Evolutionary conservation across 2,329 filamentous ascomycete genomes (phyloP), one percentile per base, ranked within the genome.

Genomic region (Beauveria rudraprayagi): DNA sequence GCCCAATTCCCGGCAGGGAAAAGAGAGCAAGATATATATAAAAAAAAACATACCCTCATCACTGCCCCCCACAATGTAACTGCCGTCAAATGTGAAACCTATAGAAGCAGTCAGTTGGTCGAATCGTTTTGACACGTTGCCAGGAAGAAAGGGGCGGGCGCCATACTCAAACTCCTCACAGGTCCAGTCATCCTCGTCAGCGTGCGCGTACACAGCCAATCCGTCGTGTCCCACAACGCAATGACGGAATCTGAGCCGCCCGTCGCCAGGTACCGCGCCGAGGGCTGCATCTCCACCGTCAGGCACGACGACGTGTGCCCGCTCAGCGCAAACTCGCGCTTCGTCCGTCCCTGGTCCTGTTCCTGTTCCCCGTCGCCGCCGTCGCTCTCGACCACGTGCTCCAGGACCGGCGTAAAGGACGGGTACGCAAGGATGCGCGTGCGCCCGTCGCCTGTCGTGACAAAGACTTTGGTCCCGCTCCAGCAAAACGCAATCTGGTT

Each of bases 11-110:
- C 30, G 30, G 30, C 30, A 11, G 5, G 30, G 30, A 14, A 34
- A 14, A 14, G 24, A 34, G 11, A 34, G 30, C 30, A 34, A 34
- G 10, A 34, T 11, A 34, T 5, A 14, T 11, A 22, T 5, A 5
- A 14, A 26, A 19, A 17, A 22, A 63, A 24, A 62, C 75, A 70
- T 73, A 78, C 84, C 87, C 73, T 91, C 88, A 60, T 91, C 89
- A 62, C 87, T 89, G 22, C 89, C 89, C 10, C 86, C 89, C 2
- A 87, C 84, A 26, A 92, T 76, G 69, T 87, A 93, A 68, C 83
- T 86, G 1, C 90, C 89, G 67, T 92, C 89, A 72, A 89, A 92
- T 17, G 84, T 89, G 70, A 92, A 93, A 69, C 87, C 86, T 84
- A 14, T 3, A 19, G 50, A 5, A 30, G 19, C 30, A 30, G 16